Evolutionary conservation across 177 flowering plant species (phyloP), one percentile per base, ranked within the genome.

Genomic region (Vitis hybrid): DNA sequence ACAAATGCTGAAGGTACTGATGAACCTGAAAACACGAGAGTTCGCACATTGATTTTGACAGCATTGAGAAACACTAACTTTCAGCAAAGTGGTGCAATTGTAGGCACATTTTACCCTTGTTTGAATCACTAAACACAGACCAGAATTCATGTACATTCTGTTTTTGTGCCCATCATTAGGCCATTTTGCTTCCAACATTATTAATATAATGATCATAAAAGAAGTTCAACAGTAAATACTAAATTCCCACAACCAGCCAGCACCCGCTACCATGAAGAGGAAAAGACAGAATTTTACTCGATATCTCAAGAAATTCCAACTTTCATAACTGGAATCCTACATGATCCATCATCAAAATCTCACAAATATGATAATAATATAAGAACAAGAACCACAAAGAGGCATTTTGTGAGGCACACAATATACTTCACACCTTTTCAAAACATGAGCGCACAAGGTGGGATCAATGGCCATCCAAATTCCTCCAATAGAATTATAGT

Each of bases 1-100:
- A 92, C 76, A 78, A 85, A 85, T 38, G 88, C 91, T 53, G 97
- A 92, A 22, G 98, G 98, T 14, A 89, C 73, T 11, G 98, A 92
- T 57, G 95, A 89, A 80, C 97, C 98, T 94, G 87, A 63, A 47
- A 76, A 52, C 66, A 54, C 13, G 60, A 38, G 49, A 52, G 47
- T 24, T 62, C 58, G 50, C 4, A 15, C 5, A 12, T 33, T 10
- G 18, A 59, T 15, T 20, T 64, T 64, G 31, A 49, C 6, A 47
- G n/a, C 18, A 44, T 62, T 19, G 47, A 38, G 47, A 38, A 38
- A 0, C 7, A 38, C 7, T 38, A 38, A 38, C 47, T 38, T 38
- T 38, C 47, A 38, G 47, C 47, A 38, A 38, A 38, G 47, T 38
- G 9, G 47, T 38, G 47, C 47, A 0, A 38, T 38, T 38, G 47